Evolutionary conservation across 2,329 filamentous ascomycete genomes (phyloP).

Genomic region (Monosporascus sp.): DNA sequence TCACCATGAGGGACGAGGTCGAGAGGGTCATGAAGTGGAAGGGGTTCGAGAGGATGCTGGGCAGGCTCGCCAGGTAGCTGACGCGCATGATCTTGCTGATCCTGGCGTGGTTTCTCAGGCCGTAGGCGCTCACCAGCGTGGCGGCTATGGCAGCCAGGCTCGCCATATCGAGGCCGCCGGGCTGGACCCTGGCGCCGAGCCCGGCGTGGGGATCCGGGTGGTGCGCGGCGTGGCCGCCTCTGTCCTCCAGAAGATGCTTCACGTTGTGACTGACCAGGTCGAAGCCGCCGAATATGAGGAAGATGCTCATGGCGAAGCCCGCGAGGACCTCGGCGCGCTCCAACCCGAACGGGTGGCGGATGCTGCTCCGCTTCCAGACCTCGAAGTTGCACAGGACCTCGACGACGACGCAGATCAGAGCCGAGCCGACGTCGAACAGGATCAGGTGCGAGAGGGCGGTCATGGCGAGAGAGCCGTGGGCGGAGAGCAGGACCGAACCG

Average conservation of each 20-base stretch:
- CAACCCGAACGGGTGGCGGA: constrained; percentile 89
- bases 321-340: constrained; percentile 90
- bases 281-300: constrained; percentile 94
- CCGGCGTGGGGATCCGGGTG: constrained; percentile 58
- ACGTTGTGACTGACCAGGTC: constrained; percentile 91
- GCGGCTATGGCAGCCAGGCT: constrained; percentile 75
- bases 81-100: constrained; percentile 91
- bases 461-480: constrained; percentile 80
- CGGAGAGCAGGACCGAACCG: constrained; percentile 77
- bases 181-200: constrained; percentile 45
- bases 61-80: constrained; percentile 73
- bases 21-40: constrained; percentile 91
- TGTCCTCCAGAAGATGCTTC: constrained; percentile 78
- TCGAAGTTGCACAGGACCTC: constrained; percentile 96
- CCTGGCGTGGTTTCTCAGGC: constrained; percentile 82
- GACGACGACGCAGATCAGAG: constrained; percentile 83
- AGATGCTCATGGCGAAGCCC: constrained; percentile 92
- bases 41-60: constrained; percentile 85
- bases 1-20: constrained; percentile 72
- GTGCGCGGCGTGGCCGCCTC: constrained; percentile 67
- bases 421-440: constrained; percentile 91
- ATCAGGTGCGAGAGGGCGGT: constrained; percentile 90
- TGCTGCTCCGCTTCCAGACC: constrained; percentile 88
- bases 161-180: constrained; percentile 75
- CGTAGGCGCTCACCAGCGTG: constrained; percentile 80